Percentiles rank a stretch among this genome's conserved stretches.
These are phyloP conservation scores for Papiliotrema nemorosa DNA, from an alignment of 1,284 basidiomycete genomes.

Conservation along the genomic window DNA sequence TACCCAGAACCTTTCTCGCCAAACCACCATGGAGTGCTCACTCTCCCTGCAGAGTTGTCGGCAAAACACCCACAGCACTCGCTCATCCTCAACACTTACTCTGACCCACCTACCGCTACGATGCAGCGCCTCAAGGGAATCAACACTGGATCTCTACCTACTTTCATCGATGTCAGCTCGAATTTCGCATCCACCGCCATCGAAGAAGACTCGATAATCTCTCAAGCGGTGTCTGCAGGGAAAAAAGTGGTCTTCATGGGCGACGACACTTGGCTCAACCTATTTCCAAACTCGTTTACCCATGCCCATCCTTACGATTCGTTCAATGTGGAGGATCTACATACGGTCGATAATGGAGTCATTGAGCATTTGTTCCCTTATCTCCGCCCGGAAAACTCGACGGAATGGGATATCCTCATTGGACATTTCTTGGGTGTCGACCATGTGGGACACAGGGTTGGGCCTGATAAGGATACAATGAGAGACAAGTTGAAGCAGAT, in stretches of 20 bases:
- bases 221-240: slow-evolving; percentile 52
- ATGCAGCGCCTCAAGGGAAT: slow-evolving; percentile 93
- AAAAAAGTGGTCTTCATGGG: slow-evolving; percentile 70
- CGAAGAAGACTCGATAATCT: slow-evolving; percentile 77
- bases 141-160: slow-evolving; percentile 92
- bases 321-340: slow-evolving; percentile 97
- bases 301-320: slow-evolving; percentile 85
- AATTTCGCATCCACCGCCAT: slow-evolving; percentile 87
- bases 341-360: slow-evolving; percentile 92
- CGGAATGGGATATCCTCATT: slow-evolving; percentile 73
- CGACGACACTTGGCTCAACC: slow-evolving; percentile 92
- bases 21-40: slow-evolving; percentile 77
- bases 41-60: slow-evolving; percentile 70
- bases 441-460: slow-evolving; percentile 92
- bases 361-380: slow-evolving; percentile 77
- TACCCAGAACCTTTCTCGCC: slow-evolving; percentile 58
- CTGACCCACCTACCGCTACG: slow-evolving; percentile 94
- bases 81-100: slow-evolving; percentile 81
- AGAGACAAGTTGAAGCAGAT: slow-evolving; percentile 79
- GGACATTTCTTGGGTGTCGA: slow-evolving; percentile 97
- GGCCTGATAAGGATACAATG: slow-evolving; percentile 85
- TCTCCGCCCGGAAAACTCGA: slow-evolving; percentile 54
- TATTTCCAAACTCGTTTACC: slow-evolving; percentile 76
- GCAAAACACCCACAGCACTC: slow-evolving; percentile 63
- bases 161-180: slow-evolving; percentile 88